phyloP scores from a whole-genome alignment of 257 asterid species.

The Solanum sejunctum region DNA sequence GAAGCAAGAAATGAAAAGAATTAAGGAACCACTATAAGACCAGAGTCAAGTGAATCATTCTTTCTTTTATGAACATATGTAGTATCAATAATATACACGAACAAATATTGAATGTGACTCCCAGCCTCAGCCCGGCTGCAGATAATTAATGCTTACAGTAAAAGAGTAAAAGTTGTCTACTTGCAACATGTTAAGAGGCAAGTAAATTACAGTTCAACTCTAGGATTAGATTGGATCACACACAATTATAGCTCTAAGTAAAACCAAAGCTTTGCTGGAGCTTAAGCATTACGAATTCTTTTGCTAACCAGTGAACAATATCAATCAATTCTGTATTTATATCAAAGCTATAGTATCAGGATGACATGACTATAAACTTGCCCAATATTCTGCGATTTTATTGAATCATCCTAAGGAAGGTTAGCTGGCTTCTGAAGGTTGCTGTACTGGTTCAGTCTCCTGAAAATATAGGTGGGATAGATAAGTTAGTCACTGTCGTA shows the following conservation, averaged over 20 bases:
- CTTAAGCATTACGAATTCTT: neutral
- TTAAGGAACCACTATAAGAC: neutral
- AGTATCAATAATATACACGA: neutral
- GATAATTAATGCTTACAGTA: neutral
- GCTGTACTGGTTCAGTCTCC: slow-evolving; percentile 13
- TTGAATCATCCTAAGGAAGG: neutral
- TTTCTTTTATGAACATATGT: neutral
- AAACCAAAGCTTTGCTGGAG: neutral
- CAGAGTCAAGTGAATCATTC: neutral
- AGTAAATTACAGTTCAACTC: neutral
- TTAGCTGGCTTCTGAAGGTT: slow-evolving; percentile 3
- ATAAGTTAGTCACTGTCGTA: neutral
- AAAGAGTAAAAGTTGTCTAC: neutral
- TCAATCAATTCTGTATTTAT: neutral
- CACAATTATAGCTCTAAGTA: neutral
- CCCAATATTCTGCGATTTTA: neutral
- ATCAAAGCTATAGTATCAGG: neutral
- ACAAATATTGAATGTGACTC: neutral
- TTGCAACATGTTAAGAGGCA: neutral
- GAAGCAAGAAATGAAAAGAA: neutral
- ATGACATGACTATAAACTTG: neutral
- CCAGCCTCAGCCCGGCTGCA: neutral
- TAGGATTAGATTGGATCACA: neutral
- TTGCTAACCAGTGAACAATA: neutral
- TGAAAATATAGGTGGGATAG: slow-evolving; percentile 10